Evolutionary conservation across 2,329 filamentous ascomycete genomes (phyloP).

Genomic region (Golovinomyces cichoracearum): DNA sequence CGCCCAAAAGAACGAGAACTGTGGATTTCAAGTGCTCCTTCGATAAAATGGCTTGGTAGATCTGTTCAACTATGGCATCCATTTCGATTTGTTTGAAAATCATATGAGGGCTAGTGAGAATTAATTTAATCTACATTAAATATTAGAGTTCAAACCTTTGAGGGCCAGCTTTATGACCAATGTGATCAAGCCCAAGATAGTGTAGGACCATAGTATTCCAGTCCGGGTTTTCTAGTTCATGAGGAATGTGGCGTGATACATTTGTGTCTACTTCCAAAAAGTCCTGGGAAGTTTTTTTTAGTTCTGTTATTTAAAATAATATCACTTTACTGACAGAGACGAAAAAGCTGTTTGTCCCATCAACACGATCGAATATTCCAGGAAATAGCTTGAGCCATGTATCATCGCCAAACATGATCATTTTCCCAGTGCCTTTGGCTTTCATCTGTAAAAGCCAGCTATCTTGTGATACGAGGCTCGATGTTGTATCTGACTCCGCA

Average conservation of each 20-base stretch:
- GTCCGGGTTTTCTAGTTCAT: constrained; percentile 49
- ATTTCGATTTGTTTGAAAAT: constrained; percentile 79
- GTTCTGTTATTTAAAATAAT: constrained; percentile 9
- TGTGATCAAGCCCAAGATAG: constrained; percentile 87
- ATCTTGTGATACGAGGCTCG: constrained; percentile 66
- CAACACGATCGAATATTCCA: constrained; percentile 55
- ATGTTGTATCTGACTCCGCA: constrained; percentile 76
- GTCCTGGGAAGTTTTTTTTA: constrained; percentile 31
- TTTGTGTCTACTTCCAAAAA: constrained; percentile 96
- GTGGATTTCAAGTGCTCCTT: constrained; percentile 48
- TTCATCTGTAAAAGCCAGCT: constrained; percentile 91
- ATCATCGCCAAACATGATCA: constrained; percentile 92
- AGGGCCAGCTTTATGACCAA: constrained; percentile 86
- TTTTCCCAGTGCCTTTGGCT: constrained; percentile 40
- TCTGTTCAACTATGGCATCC: constrained; percentile 52
- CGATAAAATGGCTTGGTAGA: constrained; percentile 51
- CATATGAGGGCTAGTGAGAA: constrained; percentile 49
- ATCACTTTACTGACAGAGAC: constrained; percentile 45
- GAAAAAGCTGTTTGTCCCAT: constrained; percentile 94
- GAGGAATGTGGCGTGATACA: constrained; percentile 67
- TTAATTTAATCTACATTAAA: constrained; percentile 5
- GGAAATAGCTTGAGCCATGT: constrained; percentile 97
- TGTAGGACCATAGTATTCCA: constrained; percentile 91
- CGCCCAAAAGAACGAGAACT: constrained; percentile 64
- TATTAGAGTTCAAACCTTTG: constrained; percentile 28